Base-by-base conservation (phyloP, 768 basidiomycete genomes). In the Hypholoma sublateritium region DNA sequence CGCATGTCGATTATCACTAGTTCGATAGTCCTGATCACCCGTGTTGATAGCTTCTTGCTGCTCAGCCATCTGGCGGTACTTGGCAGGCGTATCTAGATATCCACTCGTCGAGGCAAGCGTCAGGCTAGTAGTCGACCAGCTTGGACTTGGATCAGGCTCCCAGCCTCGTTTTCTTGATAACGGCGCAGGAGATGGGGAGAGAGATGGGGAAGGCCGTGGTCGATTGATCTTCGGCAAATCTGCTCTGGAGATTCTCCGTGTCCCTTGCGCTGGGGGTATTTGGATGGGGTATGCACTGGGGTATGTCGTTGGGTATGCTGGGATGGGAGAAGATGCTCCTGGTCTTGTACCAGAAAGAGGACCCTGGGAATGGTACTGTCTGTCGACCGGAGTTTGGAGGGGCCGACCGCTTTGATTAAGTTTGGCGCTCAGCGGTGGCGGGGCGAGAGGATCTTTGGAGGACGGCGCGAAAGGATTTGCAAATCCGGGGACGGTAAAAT, bases 81-180 rank as follows among this genome's bases (percentile, higher is more conserved):
- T 84, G 46, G 84, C 78, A 37, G 86, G 87, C 0, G 86, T 85
- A 67, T 89, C 85, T 36, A 90, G 79, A 69, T 87, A 88, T 25
- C 88, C 89, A 57, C 68, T 75, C 4, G 84, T 80, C 2, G 81
- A 85, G 3, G 83, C 70, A 2, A 81, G 69, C 3, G 77, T 82
- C 21, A 62, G 46, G 83, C 73, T 47, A 77, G 69, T 5, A 83
- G 81, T 65, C 65, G 75, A 66, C 81, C 85, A 9, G 80, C 80
- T 59, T 83, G 84, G 42, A 82, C 75, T 54, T 75, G 77, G 1
- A 81, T 76, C 4, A 43, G 90, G 89, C 39, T 84, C 83, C 90
- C 90, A 91, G 28, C 86, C 87, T 67, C 90, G 74, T 69, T 89
- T 89, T 50, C 81, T 75, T 3, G 80, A 77, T 39, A 77, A 64